Percentiles rank a stretch among this genome's conserved stretches.
These are phyloP conservation scores for Henckelia pumila DNA, from an alignment of 257 asterid species.

Conservation along the genomic window DNA sequence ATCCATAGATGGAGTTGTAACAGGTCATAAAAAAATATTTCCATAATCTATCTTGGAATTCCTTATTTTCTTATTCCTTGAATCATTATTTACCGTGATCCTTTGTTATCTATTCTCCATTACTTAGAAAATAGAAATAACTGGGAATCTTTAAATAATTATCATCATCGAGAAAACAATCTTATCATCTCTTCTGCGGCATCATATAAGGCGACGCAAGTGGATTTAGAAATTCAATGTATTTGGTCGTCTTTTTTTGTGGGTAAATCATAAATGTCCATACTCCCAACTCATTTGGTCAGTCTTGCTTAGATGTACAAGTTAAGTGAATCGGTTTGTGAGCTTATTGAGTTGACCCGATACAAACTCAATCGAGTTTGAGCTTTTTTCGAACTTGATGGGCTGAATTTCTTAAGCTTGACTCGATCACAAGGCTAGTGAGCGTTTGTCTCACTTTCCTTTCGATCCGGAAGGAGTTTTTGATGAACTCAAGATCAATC, in stretches of 20 bases:
- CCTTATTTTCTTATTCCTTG: constrained; percentile 13
- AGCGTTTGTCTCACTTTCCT: not conserved
- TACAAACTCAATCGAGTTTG: not conserved
- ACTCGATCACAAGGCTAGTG: not conserved
- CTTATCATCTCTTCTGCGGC: not conserved
- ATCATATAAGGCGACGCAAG: not conserved
- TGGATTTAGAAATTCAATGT: not conserved
- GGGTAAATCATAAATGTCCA: too few relatives aligned
- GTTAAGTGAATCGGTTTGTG: not conserved
- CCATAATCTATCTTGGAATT: constrained; percentile 30
- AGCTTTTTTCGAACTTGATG: not conserved
- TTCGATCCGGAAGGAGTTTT: not conserved
- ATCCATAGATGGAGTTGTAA: constrained; percentile 9
- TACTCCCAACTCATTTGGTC: not conserved
- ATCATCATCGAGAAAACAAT: not conserved
- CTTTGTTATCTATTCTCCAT: not conserved
- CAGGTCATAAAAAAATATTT: constrained; percentile 10
- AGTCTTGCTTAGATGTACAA: too few relatives aligned
- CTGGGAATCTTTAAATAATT: not conserved
- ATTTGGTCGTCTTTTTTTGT: not conserved
- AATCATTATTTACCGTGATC: constrained; percentile 2
- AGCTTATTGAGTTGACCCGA: not conserved
- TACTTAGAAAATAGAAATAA: not conserved
- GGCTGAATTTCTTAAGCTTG: not conserved
- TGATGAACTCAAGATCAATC: not conserved